Evolutionary conservation across 371 early-diverging fungal species (phyloP), one percentile per base, ranked within the genome.

Genomic region (Zychaea mexicana): DNA sequence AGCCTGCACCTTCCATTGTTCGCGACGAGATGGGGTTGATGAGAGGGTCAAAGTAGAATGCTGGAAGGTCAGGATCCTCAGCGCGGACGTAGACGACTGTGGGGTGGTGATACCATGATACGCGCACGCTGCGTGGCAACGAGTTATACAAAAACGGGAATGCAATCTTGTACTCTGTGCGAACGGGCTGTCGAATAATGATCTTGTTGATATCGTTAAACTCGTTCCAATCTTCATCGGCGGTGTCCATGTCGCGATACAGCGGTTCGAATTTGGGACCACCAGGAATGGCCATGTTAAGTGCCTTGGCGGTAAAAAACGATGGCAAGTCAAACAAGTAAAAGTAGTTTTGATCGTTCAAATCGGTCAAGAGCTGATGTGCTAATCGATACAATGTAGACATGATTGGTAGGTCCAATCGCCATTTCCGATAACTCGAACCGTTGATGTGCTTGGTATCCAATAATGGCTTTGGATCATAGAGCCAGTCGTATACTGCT

Each of bases 161-260:
- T 7, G 99, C 99, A 57, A 99, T 92, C 77, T 95, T 96, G 88
- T 99, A 98, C 81, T 99, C 99, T 26, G 98, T 96, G 61, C 98
- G 93, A 58, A 98, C 88, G 12, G 97, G 98, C 67, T 97, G 96
- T 52, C 99, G 94, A 61, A 99, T 96, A 66, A 99, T 98, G 64
- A 99, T 92, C 81, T 98, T 98, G 92, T 96, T 95, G 83, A 99
- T 97, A 72, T 99, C 99, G 84, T 99, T 99, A 79, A 99, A 99
- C 77, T 98, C 99, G 74, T 98, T 99, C 99, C 99, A 99, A 81
- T 99, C 98, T 70, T 99, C 98, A 73, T 99, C 98, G 3, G 90
- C 92, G 4, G 94, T 87, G 67, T 99, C 97, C 67, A 94, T 84
- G 72, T 98, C 99, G 38, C 95, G 89, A 73, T 93, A 94, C 47